Conservation (phyloP, 78 protist genomes). For the Dictyostelium purpureum region DNA sequence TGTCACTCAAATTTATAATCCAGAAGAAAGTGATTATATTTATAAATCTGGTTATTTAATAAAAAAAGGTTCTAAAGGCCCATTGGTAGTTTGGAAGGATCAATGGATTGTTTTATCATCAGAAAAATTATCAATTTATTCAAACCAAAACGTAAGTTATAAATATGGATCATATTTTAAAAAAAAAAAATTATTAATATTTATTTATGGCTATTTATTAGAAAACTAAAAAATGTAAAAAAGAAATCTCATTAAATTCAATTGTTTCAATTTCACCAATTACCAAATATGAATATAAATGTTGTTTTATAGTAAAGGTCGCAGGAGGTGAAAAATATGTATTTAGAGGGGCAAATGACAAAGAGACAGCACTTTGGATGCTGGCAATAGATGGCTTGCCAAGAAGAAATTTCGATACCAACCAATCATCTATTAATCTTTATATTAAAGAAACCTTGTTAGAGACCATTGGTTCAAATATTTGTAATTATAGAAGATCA, state of each 20-base stretch:
- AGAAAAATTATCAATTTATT: conserved; percentile 32
- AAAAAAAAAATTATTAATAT: background rate
- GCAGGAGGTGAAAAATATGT: background rate
- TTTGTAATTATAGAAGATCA: conserved; percentile 31
- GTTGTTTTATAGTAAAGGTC: conserved; percentile 33
- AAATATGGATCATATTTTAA: background rate
- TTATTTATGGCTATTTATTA: background rate
- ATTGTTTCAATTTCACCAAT: conserved; percentile 52
- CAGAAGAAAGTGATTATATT: conserved; percentile 12
- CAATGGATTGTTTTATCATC: conserved; percentile 41
- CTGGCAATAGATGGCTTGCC: conserved; percentile 76
- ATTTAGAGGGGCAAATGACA: conserved; percentile 16
- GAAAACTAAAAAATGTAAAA: conserved; percentile 35
- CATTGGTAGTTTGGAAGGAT: conserved; percentile 67
- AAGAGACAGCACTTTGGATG: conserved; percentile 58
- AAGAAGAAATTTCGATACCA: conserved; percentile 62
- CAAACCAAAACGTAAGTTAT: conserved; percentile 10
- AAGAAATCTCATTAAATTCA: conserved; percentile 12
- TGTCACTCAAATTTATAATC: background rate
- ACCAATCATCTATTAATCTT: conserved; percentile 54
- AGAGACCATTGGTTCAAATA: conserved; percentile 19
- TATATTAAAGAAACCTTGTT: conserved; percentile 53
- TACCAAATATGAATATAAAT: conserved; percentile 54
- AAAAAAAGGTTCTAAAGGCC: conserved; percentile 51
- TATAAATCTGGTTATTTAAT: conserved; percentile 44